Base-by-base conservation (phyloP, 306 rosid species). In the Canavalia ensiformis region DNA sequence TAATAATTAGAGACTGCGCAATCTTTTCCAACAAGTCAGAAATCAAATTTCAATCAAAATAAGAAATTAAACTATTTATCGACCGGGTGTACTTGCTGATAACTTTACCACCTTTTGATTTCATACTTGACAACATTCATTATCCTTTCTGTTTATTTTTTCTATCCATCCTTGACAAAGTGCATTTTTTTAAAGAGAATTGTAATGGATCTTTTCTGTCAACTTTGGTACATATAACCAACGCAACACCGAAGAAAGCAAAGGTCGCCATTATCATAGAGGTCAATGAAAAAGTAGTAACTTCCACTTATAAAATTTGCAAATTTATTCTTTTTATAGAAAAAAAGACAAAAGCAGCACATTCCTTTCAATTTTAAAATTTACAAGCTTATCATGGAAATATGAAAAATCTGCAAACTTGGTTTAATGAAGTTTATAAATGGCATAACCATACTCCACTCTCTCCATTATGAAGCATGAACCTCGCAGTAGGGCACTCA, bases 391-490 rank as follows among this genome's bases (percentile, higher is more conserved):
- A 69, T 47, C 0, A 68, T n/a, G 41, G 0, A 50, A 51, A 51
- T 13, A 35, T 37, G 1, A 52, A 72, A 34, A 50, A 51, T 13
- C 10, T n/a, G 34, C 28, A 72, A 52, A 11, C 2, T 35, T 51
- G 45, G 46, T 31, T 72, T 72, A 37, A 29, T 72, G 46, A 72
- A 54, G 35, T 54, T 28, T 72, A 51, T 25, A 54, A 51, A 34
- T 72, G 77, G 37, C 77, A 29, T 57, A 35, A 72, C 1, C 34
- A 50, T 8, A 72, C 25, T 54, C 62, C 33, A 50, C n/a, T 51
- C 1, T 72, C 13, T 51, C 7, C 3, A 25, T 44, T 8, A 58
- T 8, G 10, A 50, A 31, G 52, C 11, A 37, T 28, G 63, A 35
- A 51, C 4, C n/a, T 37, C 4, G 34, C 1, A 29, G 25, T 29